Base-by-base conservation (phyloP, 1,139 yeast species). In the Kluyveromyces sp. region DNA sequence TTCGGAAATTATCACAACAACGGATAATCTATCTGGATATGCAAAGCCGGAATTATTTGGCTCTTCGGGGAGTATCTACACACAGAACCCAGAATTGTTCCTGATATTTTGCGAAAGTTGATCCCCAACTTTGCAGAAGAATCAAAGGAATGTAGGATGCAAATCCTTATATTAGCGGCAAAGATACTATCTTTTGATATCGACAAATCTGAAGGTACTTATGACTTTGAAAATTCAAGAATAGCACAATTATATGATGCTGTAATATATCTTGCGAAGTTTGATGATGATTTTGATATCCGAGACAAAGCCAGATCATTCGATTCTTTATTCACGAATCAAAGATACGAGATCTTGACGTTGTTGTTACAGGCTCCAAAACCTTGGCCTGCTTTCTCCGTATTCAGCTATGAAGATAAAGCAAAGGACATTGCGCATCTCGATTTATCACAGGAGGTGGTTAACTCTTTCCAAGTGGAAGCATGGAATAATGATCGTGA, bases 1-100 rank as follows among this genome's bases (percentile, higher is more conserved):
- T 31, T 69, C 76, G 1, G 60, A 53, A 26, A 48, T 59, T 10
- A 39, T 63, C 34, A 47, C 54, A 33, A 42, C 42, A 7, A 42
- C 50, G 15, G 48, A 53, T 34, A 48, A 50, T 26, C 36, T 60
- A 42, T 48, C 67, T 52, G 58, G 63, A 56, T 52, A 73, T 21
- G 96, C 97, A 78, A 81, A 53, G 89, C 95, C 1, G 84, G 94
- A 47, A 81, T 89, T 25, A 74, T 92, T 21, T 94, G 97, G 97
- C 74, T 90, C 8, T 77, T 92, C 40, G 97, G 97, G 2, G 97
- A 92, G 59, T 83, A 85, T 58, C 64, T 75, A 1, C 64, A 65
- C 1, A 56, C 69, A 7, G 72, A 73, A 10, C 72, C 74, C n/a
- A 65, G 66, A 27, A 72, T 85, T 41, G 88, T 88, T 0, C 94